These are phyloP conservation scores for Adansonia rubrostipa DNA, from an alignment of 441 rosid genomes.

Conservation along the genomic window DNA sequence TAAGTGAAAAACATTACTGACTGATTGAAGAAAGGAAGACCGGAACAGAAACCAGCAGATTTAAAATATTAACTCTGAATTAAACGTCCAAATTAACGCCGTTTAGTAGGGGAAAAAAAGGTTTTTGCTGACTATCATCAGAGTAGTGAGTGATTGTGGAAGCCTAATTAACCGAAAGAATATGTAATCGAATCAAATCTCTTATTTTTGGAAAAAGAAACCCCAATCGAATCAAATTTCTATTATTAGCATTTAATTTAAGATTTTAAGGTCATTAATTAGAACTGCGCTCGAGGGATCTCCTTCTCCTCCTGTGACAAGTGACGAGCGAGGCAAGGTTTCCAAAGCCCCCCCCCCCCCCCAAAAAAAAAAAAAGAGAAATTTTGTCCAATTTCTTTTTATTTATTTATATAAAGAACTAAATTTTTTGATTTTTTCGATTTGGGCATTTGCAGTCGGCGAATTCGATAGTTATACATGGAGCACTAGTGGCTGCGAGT, in stretches of 20 bases:
- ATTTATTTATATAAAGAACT: neutral
- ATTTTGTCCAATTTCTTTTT: neutral
- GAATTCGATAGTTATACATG: constrained; percentile 85
- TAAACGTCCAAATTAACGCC: constrained; percentile 40
- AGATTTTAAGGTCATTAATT: constrained; percentile 19
- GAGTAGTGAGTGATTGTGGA: constrained; percentile 44
- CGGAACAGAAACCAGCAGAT: constrained; percentile 35
- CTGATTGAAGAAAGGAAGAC: constrained; percentile 64
- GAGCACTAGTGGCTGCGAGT: constrained; percentile 88
- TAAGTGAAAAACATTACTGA: constrained; percentile 5
- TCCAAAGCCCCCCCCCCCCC: neutral
- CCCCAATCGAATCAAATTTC: neutral
- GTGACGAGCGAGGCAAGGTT: constrained; percentile 95
- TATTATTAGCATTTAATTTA: no score
- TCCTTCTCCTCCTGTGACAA: constrained; percentile 73
- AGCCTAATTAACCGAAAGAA: constrained; percentile 61
- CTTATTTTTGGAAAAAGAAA: neutral
- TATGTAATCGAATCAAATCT: neutral
- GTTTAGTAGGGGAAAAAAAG: neutral
- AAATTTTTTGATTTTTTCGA: neutral
- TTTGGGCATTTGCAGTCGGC: constrained; percentile 58
- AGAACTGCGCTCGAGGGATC: constrained; percentile 93
- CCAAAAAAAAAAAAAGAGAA: neutral
- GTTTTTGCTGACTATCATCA: neutral
- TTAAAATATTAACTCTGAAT: constrained; percentile 41